phyloP scores from a whole-genome alignment of 192 early-diverging fungal species.

The Gryganskiella cystojenkinii region DNA sequence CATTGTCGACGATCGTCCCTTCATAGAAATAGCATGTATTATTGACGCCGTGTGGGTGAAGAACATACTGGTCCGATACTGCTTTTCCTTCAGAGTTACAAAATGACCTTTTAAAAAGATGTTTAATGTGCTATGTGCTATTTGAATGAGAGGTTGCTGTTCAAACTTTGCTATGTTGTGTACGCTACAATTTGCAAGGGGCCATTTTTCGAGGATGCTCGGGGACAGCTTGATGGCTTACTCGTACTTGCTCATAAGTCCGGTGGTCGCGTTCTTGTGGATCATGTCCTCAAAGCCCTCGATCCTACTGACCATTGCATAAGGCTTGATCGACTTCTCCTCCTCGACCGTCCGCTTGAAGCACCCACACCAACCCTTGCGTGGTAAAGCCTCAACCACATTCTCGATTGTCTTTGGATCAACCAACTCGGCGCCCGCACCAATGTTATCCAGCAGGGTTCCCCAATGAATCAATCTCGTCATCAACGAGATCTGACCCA shows the following conservation, averaged over 20 bases:
- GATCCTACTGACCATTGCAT: slow-evolving; percentile 23
- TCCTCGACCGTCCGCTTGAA: slow-evolving; percentile 14
- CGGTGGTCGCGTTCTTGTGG: slow-evolving; percentile 13
- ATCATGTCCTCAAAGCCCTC: slow-evolving; percentile 9
- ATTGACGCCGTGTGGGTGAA: too few species aligned
- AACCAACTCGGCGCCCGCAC: slow-evolving; percentile 16
- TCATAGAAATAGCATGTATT: too few species aligned
- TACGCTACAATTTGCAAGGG: too few species aligned
- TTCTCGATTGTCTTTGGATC: slow-evolving; percentile 8
- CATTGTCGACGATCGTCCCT: too few species aligned
- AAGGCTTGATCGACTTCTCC: slow-evolving; percentile 23
- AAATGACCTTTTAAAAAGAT: too few species aligned
- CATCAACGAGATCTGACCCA: slow-evolving; percentile 3
- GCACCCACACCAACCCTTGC: slow-evolving; percentile 19
- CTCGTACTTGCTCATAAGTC: slow-evolving; percentile 13
- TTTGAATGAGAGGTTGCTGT: too few species aligned
- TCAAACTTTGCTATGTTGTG: too few species aligned
- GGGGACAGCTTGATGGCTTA: too few species aligned
- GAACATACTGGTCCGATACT: too few species aligned
- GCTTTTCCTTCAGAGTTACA: too few species aligned
- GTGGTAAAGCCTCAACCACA: slow-evolving; percentile 12
- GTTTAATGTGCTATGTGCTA: too few species aligned
- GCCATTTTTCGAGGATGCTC: too few species aligned
- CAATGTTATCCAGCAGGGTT: slow-evolving; percentile 28
- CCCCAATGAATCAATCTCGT: slow-evolving; percentile 23